Percentiles rank a stretch among this genome's conserved stretches.
These are phyloP conservation scores for Polychytrium aggregatum DNA, from an alignment of 192 early-diverging fungal genomes.

Conservation along the genomic window DNA sequence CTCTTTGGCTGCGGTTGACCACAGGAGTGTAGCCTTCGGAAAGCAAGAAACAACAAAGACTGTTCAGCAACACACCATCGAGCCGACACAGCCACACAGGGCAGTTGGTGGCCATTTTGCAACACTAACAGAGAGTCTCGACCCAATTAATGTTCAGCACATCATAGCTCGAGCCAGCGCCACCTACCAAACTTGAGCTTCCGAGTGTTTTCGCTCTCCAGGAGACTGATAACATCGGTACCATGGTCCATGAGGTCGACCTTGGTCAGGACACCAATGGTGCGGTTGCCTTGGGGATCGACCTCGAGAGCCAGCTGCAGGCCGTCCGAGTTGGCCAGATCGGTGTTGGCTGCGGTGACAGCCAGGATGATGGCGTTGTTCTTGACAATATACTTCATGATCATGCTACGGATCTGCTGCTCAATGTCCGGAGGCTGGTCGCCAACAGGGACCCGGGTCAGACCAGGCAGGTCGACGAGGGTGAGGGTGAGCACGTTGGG, in stretches of 20 bases:
- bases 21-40: slow-evolving; percentile 89
- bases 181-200: slow-evolving; percentile 77
- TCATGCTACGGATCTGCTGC: slow-evolving; percentile 95
- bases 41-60: too few species aligned
- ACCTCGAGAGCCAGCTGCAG: slow-evolving; percentile 95
- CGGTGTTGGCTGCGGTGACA: slow-evolving; percentile 95
- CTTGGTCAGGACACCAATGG: slow-evolving; percentile 99
- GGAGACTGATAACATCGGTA: slow-evolving; percentile 99
- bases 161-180: too few species aligned
- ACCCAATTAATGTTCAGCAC: too few species aligned
- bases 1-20: slow-evolving; percentile 96
- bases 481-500: slow-evolving; percentile 99
- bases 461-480: slow-evolving; percentile 92
- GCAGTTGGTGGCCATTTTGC: too few species aligned
- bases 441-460: slow-evolving; percentile 97
- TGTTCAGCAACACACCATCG: too few species aligned
- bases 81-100: too few species aligned
- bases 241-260: slow-evolving; percentile 99
- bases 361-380: slow-evolving; percentile 96
- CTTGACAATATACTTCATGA: slow-evolving; percentile 94
- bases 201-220: slow-evolving; percentile 92
- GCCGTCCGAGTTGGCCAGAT: slow-evolving; percentile 99
- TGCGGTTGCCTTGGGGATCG: slow-evolving; percentile 96
- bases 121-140: too few species aligned
- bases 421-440: slow-evolving; percentile 99